phyloP scores from a whole-genome alignment of 805 yeast genomes.

The Suhomyces emberorum region DNA sequence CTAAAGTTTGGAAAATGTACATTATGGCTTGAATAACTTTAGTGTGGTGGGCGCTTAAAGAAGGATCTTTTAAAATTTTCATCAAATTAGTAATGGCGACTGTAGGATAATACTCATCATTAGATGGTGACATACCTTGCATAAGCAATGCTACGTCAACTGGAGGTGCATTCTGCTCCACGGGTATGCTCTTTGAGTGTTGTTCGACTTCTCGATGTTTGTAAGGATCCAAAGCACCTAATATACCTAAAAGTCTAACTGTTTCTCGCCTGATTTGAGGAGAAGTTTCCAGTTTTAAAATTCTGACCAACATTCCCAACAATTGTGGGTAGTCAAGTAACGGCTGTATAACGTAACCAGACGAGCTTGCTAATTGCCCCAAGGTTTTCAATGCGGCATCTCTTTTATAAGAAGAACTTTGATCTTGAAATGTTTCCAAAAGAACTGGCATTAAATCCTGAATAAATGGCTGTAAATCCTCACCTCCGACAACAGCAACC shows the following conservation, averaged over 20 bases:
- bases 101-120: slow-evolving; percentile 91
- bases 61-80: slow-evolving; percentile 80
- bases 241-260: slow-evolving; percentile 81
- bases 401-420: slow-evolving; percentile 80
- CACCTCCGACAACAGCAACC: slow-evolving; percentile 83
- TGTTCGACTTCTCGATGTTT: slow-evolving; percentile 90
- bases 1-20: slow-evolving; percentile 85
- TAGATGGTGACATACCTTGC: slow-evolving; percentile 91
- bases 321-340: slow-evolving; percentile 87
- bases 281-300: slow-evolving; percentile 77
- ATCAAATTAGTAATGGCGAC: slow-evolving; percentile 85
- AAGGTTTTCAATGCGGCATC: slow-evolving; percentile 86
- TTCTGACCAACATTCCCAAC: slow-evolving; percentile 74
- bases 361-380: slow-evolving; percentile 84
- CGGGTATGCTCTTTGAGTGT: slow-evolving; percentile 49
- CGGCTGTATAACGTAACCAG: slow-evolving; percentile 96
- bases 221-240: slow-evolving; percentile 97
- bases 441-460: slow-evolving; percentile 82
- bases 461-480: slow-evolving; percentile 69
- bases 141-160: slow-evolving; percentile 85
- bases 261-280: slow-evolving; percentile 79
- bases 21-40: slow-evolving; percentile 92
- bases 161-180: slow-evolving; percentile 84
- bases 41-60: slow-evolving; percentile 82
- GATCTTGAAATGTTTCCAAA: slow-evolving; percentile 86